Evolutionary conservation across 495 filamentous ascomycete genomes (phyloP).

Genomic region (Sordaria brevicollis): DNA sequence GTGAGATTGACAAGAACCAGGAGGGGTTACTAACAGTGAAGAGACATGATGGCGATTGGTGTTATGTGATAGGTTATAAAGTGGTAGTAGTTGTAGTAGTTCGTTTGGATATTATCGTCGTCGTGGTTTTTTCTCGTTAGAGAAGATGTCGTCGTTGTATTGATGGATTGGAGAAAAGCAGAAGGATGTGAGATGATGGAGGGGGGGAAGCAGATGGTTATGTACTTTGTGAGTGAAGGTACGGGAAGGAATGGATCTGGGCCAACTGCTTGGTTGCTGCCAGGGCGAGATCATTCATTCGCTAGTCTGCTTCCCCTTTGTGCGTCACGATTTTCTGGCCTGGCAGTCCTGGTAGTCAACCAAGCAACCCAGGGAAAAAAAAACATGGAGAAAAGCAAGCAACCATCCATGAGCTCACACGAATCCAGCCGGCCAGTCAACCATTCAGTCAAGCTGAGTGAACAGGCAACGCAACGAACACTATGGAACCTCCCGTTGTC

Average conservation of each 20-base stretch:
- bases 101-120: background rate
- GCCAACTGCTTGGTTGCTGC: background rate
- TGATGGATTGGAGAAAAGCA: constrained; percentile 5
- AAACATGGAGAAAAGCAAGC: no score
- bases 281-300: background rate
- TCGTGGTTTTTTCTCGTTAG: background rate
- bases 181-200: background rate
- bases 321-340: constrained; percentile 23
- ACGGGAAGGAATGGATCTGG: constrained; percentile 1
- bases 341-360: no score
- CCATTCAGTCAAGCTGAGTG: no score
- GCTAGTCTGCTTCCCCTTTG: no score
- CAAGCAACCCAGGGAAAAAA: background rate
- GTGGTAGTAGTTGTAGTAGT: background rate
- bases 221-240: background rate
- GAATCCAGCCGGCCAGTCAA: background rate
- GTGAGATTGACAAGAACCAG: background rate
- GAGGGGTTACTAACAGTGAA: constrained; percentile 39
- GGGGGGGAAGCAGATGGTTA: constrained; percentile 8
- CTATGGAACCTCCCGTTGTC: background rate
- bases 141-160: background rate
- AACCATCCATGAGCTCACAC: background rate
- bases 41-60: constrained; percentile 40
- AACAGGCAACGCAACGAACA: background rate
- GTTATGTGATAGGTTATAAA: background rate